Evolutionary conservation across 2,329 filamentous ascomycete genomes (phyloP).

Genomic region (Sclerotinia glacialis): DNA sequence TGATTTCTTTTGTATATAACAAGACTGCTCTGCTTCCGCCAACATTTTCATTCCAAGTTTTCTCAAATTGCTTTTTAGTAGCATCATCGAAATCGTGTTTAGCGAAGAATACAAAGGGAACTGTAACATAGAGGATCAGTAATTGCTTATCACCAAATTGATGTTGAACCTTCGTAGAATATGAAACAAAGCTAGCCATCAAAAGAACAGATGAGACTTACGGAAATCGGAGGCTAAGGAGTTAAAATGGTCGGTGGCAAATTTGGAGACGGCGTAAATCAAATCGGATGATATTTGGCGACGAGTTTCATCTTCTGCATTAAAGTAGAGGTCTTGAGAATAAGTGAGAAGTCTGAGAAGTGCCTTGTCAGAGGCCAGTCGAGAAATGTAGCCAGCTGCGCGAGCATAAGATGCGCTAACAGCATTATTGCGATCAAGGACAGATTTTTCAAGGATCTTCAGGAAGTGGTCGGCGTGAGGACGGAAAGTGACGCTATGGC

Average conservation of each 20-base stretch:
- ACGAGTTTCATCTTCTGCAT: constrained; percentile 71
- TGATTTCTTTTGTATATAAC: constrained; percentile 82
- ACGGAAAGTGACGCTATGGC: constrained; percentile 70
- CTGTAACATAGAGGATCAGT: constrained; percentile 24
- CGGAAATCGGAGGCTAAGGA: constrained; percentile 65
- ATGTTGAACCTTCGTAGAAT: background rate
- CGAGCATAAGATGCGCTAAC: constrained; percentile 86
- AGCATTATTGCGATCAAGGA: constrained; percentile 89
- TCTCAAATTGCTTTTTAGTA: constrained; percentile 73
- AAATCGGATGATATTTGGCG: constrained; percentile 79
- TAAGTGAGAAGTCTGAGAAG: constrained; percentile 52
- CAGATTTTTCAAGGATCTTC: constrained; percentile 72
- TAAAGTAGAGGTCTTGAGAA: constrained; percentile 71
- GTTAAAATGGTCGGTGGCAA: constrained; percentile 85
- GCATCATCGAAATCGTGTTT: constrained; percentile 82
- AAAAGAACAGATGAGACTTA: background rate
- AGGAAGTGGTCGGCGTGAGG: constrained; percentile 75
- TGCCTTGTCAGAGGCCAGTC: constrained; percentile 50
- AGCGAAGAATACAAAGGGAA: constrained; percentile 86
- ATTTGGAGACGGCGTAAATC: constrained; percentile 77
- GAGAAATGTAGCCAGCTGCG: constrained; percentile 80
- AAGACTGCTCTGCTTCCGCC: constrained; percentile 78
- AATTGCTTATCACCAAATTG: background rate
- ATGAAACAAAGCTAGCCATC: no score
- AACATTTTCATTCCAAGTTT: constrained; percentile 88